Conservation (phyloP, 169 alveolate species). For the Plasmodium yoelii region DNA sequence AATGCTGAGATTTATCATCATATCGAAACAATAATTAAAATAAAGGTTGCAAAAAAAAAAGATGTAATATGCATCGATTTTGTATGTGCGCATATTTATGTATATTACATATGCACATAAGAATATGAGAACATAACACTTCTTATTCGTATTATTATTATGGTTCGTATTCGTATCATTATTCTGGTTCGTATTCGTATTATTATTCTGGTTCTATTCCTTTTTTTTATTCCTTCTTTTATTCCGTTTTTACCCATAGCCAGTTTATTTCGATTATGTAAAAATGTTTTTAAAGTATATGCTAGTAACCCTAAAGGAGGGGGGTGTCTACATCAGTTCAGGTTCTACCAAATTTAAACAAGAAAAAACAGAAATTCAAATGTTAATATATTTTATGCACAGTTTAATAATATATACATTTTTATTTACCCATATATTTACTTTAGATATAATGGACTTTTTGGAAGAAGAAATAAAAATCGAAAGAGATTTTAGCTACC, state of each 20-base stretch:
- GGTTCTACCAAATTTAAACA: conserved; percentile 11
- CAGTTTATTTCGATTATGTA: conserved; percentile 40
- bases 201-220: no score
- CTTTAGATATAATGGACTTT: conserved; percentile 37
- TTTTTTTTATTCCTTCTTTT: no score
- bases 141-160: neutral
- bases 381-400: neutral
- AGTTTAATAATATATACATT: neutral
- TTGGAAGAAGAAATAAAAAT: conserved; percentile 59
- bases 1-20: conserved; percentile 31
- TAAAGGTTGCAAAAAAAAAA: conserved; percentile 21
- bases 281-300: conserved; percentile 52
- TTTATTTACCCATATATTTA: neutral
- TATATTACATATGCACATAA: neutral
- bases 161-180: no score
- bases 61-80: neutral
- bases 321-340: conserved; percentile 37
- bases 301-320: conserved; percentile 44
- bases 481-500: conserved; percentile 49
- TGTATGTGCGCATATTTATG: neutral
- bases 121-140: no score
- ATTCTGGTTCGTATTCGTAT: no score
- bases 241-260: conserved; percentile 14
- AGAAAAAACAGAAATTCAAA: neutral
- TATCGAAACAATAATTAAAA: conserved; percentile 30